Evolutionary conservation across 345 rosid species (phyloP), one percentile per base, ranked within the genome.

Genomic region (Mallotus nudiflorus): DNA sequence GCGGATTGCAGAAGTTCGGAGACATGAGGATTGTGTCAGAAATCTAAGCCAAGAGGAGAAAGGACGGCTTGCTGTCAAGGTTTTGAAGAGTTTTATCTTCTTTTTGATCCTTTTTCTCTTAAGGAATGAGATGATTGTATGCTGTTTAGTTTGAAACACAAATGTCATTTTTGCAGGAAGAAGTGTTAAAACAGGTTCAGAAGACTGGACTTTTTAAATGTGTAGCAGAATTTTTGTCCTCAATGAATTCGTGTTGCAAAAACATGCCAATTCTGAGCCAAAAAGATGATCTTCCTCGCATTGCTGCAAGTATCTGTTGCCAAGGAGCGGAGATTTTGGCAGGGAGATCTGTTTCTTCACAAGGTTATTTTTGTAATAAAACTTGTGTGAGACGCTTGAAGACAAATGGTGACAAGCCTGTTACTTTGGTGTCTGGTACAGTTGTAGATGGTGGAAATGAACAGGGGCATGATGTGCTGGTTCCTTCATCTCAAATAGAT

Each of bases 1-100:
- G 77, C 86, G 97, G 98, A 75, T 92, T 74, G 92, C 89, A 79
- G 97, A 92, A 83, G 84, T 83, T 72, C 84, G 96, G 70, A 86
- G 90, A 65, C 78, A 73, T 72, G 93, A 82, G 73, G 97, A 86
- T 79, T 87, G 86, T 27, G 77, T 75, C 61, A 69, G 54, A 51
- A 84, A 80, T 75, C 82, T 94, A 76, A 87, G 90, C 77, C 72
- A 68, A 58, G 93, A 90, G 78, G 97, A 90, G 85, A 92, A 75
- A 65, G 83, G 81, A 79, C 82, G 93, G 77, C 91, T 90, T 39
- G 64, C 83, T 37, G 61, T 85, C 39, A 95, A 95, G 96, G 97
- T 92, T 40, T 59, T 66, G 12, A 28, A 35, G 20, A 46, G 61
- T 18, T 53, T 67, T 24, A 40, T 4, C 15, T 25, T 39, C 29